These are phyloP conservation scores for Fusarium pseudograminearum DNA, from an alignment of 2,329 filamentous ascomycete genomes.

Conservation along the genomic window DNA sequence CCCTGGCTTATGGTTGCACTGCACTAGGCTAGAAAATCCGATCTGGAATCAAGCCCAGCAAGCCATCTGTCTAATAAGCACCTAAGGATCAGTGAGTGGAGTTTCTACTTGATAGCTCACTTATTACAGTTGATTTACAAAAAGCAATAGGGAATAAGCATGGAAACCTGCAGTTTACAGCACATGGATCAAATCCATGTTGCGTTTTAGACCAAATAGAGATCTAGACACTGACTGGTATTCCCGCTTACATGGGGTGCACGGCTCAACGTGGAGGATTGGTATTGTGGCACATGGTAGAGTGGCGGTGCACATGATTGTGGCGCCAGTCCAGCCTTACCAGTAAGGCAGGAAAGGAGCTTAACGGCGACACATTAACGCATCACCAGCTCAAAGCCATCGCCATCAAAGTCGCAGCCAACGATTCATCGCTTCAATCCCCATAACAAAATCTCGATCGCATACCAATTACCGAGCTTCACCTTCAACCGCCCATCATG, in stretches of 20 bases:
- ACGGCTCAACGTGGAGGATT: not conserved
- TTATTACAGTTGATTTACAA: not conserved
- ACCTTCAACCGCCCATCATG: slow-evolving; percentile 68
- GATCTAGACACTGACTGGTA: not conserved
- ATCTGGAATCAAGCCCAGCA: slow-evolving; percentile 1
- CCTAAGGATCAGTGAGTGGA: not conserved
- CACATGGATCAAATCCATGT: not conserved
- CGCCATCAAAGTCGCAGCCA: slow-evolving; percentile 37
- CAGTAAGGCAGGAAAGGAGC: slow-evolving; percentile 47
- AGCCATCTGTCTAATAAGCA: slow-evolving; percentile 5
- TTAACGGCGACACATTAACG: slow-evolving; percentile 35
- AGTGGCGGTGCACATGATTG: slow-evolving; percentile 33
- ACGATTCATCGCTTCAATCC: slow-evolving; percentile 8
- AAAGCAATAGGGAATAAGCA: slow-evolving; percentile 2
- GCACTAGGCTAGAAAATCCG: not conserved
- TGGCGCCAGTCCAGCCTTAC: slow-evolving; percentile 43
- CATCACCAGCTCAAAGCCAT: slow-evolving; percentile 41
- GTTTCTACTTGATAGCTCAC: not conserved
- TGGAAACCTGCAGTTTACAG: not conserved
- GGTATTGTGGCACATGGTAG: slow-evolving; percentile 5
- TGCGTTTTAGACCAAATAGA: not conserved
- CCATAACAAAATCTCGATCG: slow-evolving; percentile 2
- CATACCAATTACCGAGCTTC: not conserved
- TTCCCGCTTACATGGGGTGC: not conserved
- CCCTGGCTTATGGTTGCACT: slow-evolving; percentile 7